phyloP scores from a whole-genome alignment of 208 protist genomes.

The Kentomonas sorsogonicus region DNA sequence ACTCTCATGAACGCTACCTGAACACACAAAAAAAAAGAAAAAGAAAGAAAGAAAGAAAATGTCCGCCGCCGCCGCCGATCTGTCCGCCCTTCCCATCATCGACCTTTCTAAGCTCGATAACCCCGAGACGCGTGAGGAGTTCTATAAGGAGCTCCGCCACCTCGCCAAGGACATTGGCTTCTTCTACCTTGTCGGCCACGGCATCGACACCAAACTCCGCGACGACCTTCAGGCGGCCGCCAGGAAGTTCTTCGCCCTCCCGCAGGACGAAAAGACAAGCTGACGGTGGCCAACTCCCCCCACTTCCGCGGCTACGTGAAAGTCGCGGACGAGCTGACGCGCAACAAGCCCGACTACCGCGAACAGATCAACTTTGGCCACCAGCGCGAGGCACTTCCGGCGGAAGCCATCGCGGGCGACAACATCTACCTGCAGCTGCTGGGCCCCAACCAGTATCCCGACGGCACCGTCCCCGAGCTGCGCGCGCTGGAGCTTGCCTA shows the following conservation, averaged over 20 bases:
- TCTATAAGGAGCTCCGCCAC: constrained; percentile 8
- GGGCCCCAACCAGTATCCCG: constrained; percentile 7
- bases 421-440: background rate
- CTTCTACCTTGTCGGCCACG: constrained; percentile 12
- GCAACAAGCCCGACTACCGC: constrained; percentile 10
- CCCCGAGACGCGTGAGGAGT: background rate
- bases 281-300: constrained; percentile 7
- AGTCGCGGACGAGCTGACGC: background rate
- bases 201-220: background rate
- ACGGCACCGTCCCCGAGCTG: constrained; percentile 1
- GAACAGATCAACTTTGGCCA: constrained; percentile 8
- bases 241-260: constrained; percentile 8
- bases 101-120: constrained; percentile 8
- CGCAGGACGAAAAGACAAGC: constrained; percentile 9
- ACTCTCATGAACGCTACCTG: no score
- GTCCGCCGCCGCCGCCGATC: background rate
- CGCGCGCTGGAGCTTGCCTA: background rate
- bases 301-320: constrained; percentile 8
- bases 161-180: constrained; percentile 5
- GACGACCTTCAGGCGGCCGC: constrained; percentile 2
- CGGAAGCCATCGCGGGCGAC: background rate
- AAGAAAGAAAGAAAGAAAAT: background rate
- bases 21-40: constrained; percentile 1
- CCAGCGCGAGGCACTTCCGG: no score
- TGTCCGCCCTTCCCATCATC: constrained; percentile 9